phyloP scores from a whole-genome alignment of 1,284 basidiomycete species.

The Rhodotorula mucilaginosa region DNA sequence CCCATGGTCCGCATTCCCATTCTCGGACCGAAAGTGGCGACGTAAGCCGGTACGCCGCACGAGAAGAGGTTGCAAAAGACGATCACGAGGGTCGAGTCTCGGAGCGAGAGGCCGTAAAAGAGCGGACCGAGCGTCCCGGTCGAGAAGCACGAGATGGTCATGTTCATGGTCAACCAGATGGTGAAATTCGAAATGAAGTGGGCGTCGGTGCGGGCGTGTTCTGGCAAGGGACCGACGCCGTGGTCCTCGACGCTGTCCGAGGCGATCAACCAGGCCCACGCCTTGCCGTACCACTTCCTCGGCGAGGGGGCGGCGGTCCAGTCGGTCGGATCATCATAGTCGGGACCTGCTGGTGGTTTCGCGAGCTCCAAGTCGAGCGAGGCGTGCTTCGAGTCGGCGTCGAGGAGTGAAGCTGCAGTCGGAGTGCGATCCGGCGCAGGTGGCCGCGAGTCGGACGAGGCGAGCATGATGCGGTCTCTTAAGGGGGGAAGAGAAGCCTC shows the following conservation, averaged over 20 bases:
- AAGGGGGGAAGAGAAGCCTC: background rate
- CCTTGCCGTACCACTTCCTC: slow-evolving; percentile 5
- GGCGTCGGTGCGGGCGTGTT: slow-evolving; percentile 25
- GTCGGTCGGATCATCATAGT: background rate
- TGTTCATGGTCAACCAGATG: slow-evolving; percentile 39
- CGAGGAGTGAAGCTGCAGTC: slow-evolving; percentile 9
- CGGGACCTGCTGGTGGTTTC: background rate
- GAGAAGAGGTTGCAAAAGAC: slow-evolving; percentile 70
- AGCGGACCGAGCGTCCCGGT: slow-evolving; percentile 36
- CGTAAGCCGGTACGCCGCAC: slow-evolving; percentile 59
- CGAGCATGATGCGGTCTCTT: too few relatives aligned
- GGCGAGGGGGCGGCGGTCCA: background rate
- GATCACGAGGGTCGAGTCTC: slow-evolving; percentile 69
- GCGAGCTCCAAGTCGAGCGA: background rate
- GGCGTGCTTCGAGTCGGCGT: background rate
- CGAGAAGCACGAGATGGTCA: slow-evolving; percentile 37
- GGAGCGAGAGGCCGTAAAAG: slow-evolving; percentile 41
- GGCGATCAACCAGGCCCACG: slow-evolving; percentile 13
- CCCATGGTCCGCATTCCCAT: slow-evolving; percentile 82
- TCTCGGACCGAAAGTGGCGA: slow-evolving; percentile 50
- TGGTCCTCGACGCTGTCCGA: slow-evolving; percentile 31
- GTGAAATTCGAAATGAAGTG: slow-evolving; percentile 32
- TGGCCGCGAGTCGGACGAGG: too few relatives aligned
- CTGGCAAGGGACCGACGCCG: slow-evolving; percentile 28
- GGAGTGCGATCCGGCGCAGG: background rate